Conservation (phyloP, 202 grass and related monocot species). For the Eragrostis tef region DNA sequence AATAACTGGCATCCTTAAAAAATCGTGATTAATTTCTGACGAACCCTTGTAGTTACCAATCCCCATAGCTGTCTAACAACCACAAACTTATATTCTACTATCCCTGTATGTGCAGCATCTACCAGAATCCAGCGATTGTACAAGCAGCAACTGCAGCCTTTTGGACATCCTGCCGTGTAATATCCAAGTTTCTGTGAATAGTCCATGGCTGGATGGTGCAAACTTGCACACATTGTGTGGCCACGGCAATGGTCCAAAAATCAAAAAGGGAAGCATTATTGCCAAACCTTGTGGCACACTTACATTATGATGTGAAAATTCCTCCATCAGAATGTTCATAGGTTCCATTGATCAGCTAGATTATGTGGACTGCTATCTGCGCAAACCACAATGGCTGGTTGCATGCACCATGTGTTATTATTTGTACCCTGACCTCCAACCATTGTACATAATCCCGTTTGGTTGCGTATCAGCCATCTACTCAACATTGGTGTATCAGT, state of each 20-base stretch:
- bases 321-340: conserved; percentile 2
- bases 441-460: conserved; percentile 37
- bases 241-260: neutral
- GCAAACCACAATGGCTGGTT: neutral
- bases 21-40: neutral
- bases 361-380: neutral
- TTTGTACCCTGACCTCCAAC: conserved; percentile 37
- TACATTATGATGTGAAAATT: conserved; percentile 30
- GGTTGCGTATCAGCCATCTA: conserved; percentile 19
- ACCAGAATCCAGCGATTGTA: conserved; percentile 85
- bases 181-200: conserved; percentile 81
- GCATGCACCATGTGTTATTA: conserved; percentile 13
- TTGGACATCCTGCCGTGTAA: conserved; percentile 75
- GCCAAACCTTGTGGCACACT: conserved; percentile 8
- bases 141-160: conserved; percentile 66
- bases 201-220: neutral
- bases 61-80: neutral
- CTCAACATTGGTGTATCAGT: conserved; percentile 5
- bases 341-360: conserved; percentile 18
- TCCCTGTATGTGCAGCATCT: conserved; percentile 57
- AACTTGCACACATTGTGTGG: conserved; percentile 21
- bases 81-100: conserved; percentile 10
- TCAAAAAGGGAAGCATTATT: neutral
- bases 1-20: neutral
- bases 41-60: neutral